Evolutionary conservation across 768 basidiomycete species (phyloP), one percentile per base, ranked within the genome.

Genomic region (Gautieria morchelliformis): DNA sequence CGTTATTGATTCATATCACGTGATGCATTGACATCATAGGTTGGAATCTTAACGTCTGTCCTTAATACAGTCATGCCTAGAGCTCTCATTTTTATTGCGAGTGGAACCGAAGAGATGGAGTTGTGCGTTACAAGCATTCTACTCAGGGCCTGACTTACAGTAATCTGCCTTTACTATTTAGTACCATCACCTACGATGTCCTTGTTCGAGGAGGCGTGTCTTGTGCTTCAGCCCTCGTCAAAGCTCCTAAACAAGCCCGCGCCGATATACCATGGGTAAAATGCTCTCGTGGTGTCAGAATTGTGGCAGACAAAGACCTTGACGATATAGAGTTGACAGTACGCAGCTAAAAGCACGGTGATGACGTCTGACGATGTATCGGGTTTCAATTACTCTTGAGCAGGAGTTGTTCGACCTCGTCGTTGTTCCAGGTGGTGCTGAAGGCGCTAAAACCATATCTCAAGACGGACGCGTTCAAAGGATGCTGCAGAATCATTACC

Each of bases 41-140:
- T 44, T 17, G 20, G 4, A 19, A 17, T 44, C 42, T n/a, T n/a
- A n/a, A n/a, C n/a, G n/a, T n/a, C n/a, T n/a, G n/a, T n/a, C 42
- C 42, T 5, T 12, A 2, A 41, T 41, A 12, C 40, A 41, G 42
- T 17, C 42, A 57, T 57, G 56, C 72, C 78, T 10, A 80, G 82
- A 39, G 89, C 85, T 6, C 72, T 89, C 20, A 75, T 92, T 48
- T 72, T 92, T 22, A 78, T 92, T 27, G 85, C 89, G 17, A 78
- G 90, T 65, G 89, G 89, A 12, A 90, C 89, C 1, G 89, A 92
- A 66, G 89, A 92, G 71, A 90, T 89, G 83, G 89, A 90, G 69
- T 91, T 90, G 89, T 87, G 64, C 63, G 82, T 58, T 2, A 17
- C n/a, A 40, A 35, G 22, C 45, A 51, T 9, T 37, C 35, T 37